Evolutionary conservation across 441 rosid genomes (phyloP), one percentile per base, ranked within the genome.

Genomic region (Macaranga tanarius): DNA sequence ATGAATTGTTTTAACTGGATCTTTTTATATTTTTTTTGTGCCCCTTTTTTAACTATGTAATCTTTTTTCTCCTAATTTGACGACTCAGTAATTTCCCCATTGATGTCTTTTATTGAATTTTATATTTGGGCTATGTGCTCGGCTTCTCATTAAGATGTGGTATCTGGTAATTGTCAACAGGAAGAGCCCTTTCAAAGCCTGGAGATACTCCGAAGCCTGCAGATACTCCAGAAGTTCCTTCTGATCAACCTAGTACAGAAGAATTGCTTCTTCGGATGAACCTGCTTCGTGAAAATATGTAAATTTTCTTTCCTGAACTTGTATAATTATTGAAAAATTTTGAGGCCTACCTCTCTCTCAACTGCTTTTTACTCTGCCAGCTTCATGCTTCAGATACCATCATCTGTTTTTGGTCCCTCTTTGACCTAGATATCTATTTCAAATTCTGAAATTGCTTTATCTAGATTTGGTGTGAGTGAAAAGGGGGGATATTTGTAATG

Each of bases 261-360:
- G 95, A 91, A 71, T 71, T 90, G 78, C 87, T 87, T 81, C 83
- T 85, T 42, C 89, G 93, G 26, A 85, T 90, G 72, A 86, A 89
- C 79, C 82, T 89, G 75, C 84, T 93, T 76, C 84, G 70, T 76
- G 92, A 93, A 74, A 81, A 90, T 79, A 81, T 86, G 96, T 91
- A 71, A 75, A 65, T 69, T 34, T 72, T 20, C 40, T 52, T 66
- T 34, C 34, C 64, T 62, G 8, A 15, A 20, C 23, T 65, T 51
- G 11, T 23, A 22, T 48, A 34, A 60, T 52, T 67, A 31, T 71
- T 62, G 20, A 59, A 42, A 16, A 25, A 67, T 58, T 47, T 2
- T 20, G 23, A 45, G 45, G 10, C 20, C 45, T 51, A 7, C 25
- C 20, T 11, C 13, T 31, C 54, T 34, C 42, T 31, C 25, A 45